phyloP scores from a whole-genome alignment of 1,139 yeast species.

The Geotrichum bryndzae region DNA sequence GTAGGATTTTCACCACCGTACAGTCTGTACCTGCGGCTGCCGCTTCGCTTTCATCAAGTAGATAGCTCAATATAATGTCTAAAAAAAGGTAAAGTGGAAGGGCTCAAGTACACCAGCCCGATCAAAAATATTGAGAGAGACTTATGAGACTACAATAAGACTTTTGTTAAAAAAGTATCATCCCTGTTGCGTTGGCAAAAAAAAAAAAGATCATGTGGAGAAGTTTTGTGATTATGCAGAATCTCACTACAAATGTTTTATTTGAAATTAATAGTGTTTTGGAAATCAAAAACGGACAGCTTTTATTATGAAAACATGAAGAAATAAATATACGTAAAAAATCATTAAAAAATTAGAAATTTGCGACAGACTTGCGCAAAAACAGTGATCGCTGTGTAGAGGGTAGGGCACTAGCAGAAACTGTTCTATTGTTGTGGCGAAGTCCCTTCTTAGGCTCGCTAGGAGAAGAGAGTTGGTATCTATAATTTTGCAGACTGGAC shows the following conservation, averaged over 20 bases:
- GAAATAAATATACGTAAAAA: neutral
- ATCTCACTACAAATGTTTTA: neutral
- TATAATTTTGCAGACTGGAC: constrained; percentile 2
- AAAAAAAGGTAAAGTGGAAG: neutral
- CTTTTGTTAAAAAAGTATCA: too few species aligned
- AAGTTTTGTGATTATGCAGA: too few species aligned
- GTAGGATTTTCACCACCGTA: neutral
- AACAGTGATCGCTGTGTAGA: neutral
- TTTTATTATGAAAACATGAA: neutral
- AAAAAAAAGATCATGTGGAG: too few species aligned
- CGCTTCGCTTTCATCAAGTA: neutral
- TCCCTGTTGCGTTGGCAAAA: too few species aligned
- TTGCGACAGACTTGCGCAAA: constrained; percentile 10
- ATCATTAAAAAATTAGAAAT: neutral
- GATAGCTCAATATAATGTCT: neutral
- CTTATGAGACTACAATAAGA: too few species aligned
- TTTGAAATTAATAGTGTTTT: neutral
- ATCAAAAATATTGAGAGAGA: neutral
- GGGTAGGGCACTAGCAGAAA: neutral
- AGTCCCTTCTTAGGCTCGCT: neutral
- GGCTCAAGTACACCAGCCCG: neutral
- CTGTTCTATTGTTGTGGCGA: neutral
- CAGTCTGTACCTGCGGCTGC: neutral
- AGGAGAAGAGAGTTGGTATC: neutral
- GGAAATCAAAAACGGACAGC: neutral